phyloP scores from a whole-genome alignment of 768 basidiomycete genomes.

The Boletus rubropictus region DNA sequence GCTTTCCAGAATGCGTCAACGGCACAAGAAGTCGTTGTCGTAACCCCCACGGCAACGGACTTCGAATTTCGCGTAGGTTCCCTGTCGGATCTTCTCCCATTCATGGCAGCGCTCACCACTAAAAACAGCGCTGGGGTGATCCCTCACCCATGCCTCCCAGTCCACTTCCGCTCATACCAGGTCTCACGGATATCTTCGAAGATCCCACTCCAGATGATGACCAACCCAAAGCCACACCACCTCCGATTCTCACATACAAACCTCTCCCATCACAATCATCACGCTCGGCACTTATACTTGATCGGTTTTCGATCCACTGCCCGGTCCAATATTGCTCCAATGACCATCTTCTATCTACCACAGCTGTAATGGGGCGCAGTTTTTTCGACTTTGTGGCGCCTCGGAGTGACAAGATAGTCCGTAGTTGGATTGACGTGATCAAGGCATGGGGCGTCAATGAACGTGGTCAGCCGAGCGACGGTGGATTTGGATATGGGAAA shows the following conservation, averaged over 20 bases:
- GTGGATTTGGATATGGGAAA: slow-evolving; percentile 77
- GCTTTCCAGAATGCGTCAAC: slow-evolving; percentile 78
- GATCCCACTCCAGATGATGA: slow-evolving; percentile 5
- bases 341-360: slow-evolving; percentile 56
- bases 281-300: slow-evolving; percentile 75
- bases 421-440: slow-evolving; percentile 69
- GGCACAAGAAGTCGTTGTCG: slow-evolving; percentile 73
- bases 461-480: slow-evolving; percentile 75
- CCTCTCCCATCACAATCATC: slow-evolving; percentile 65
- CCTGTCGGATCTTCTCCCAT: slow-evolving; percentile 7
- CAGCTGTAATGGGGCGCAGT: slow-evolving; percentile 52
- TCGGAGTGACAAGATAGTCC: slow-evolving; percentile 60
- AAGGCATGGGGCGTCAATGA: slow-evolving; percentile 86
- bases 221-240: slow-evolving; percentile 1
- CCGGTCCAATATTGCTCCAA: slow-evolving; percentile 70
- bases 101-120: slow-evolving; percentile 4
- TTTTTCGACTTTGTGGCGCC: slow-evolving; percentile 73
- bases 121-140: slow-evolving; percentile 59
- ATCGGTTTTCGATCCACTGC: slow-evolving; percentile 66
- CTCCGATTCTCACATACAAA: slow-evolving; percentile 44
- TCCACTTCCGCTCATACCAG: slow-evolving; percentile 32
- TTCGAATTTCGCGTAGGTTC: slow-evolving; percentile 48
- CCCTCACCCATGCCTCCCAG: slow-evolving; percentile 57
- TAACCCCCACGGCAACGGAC: slow-evolving; percentile 52
- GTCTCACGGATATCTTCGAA: slow-evolving; percentile 12